These are phyloP conservation scores for Taiozyma sp. DNA, from an alignment of 1,139 yeast genomes.

Conservation along the genomic window DNA sequence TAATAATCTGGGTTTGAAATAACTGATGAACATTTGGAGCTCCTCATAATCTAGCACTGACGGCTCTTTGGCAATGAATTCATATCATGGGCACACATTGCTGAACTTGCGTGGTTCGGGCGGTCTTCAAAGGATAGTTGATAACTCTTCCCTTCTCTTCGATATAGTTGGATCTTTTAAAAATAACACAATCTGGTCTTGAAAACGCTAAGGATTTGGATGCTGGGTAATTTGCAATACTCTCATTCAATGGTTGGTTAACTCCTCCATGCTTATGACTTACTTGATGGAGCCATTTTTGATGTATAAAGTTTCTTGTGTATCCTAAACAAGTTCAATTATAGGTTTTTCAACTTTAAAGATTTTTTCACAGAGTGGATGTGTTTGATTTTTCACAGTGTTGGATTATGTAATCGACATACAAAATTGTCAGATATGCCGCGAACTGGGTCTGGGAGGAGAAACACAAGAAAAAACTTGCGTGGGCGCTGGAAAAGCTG, in stretches of 20 bases:
- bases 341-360: constrained; percentile 13
- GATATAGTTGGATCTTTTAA: neutral
- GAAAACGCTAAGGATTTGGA: neutral
- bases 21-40: neutral
- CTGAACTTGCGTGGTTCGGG: neutral
- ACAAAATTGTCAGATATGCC: neutral
- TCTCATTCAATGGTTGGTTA: neutral
- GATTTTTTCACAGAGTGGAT: constrained; percentile 7
- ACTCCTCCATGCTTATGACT: constrained; percentile 20
- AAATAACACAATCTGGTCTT: neutral
- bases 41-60: neutral
- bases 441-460: neutral
- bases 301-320: constrained; percentile 17
- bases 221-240: neutral
- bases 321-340: constrained; percentile 7
- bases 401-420: neutral
- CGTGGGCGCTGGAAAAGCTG: neutral
- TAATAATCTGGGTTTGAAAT: neutral
- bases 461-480: neutral
- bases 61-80: neutral
- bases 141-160: neutral
- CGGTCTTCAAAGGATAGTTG: neutral
- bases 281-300: constrained; percentile 51
- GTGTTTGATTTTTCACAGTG: constrained; percentile 1
- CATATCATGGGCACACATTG: neutral